Conservation (phyloP, 1,139 yeast genomes). For the Kluyveromyces marxianus region DNA sequence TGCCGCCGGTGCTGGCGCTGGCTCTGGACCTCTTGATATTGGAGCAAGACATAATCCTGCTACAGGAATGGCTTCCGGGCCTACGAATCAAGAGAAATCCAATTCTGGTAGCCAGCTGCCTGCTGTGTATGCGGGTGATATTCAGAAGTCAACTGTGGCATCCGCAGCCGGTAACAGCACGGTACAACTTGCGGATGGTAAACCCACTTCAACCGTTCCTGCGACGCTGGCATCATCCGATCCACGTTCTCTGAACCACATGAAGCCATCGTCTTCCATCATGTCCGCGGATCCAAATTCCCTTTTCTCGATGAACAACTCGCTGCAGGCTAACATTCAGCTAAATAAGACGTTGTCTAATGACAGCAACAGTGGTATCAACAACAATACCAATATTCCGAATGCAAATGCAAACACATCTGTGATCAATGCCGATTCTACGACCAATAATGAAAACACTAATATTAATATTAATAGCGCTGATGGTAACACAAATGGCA, state of each 20-base stretch:
- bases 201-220: not conserved
- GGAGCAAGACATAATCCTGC: no score
- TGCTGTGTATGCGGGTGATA: no score
- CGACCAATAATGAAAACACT: conserved; percentile 4
- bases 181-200: no score
- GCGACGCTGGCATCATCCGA: not conserved
- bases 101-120: no score
- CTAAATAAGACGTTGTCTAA: conserved; percentile 13
- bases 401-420: not conserved
- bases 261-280: conserved; percentile 7
- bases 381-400: not conserved
- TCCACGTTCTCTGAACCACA: not conserved
- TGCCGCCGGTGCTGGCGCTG: no score
- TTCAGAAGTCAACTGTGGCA: no score
- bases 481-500: no score
- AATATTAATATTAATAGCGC: no score
- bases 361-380: not conserved
- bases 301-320: conserved; percentile 13
- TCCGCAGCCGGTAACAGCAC: no score
- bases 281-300: conserved; percentile 16
- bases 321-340: conserved; percentile 12
- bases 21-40: no score
- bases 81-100: no score
- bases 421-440: not conserved
- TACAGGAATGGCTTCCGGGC: no score